These are phyloP conservation scores for Xeromyces bisporus DNA, from an alignment of 495 filamentous ascomycete genomes.

Conservation along the genomic window DNA sequence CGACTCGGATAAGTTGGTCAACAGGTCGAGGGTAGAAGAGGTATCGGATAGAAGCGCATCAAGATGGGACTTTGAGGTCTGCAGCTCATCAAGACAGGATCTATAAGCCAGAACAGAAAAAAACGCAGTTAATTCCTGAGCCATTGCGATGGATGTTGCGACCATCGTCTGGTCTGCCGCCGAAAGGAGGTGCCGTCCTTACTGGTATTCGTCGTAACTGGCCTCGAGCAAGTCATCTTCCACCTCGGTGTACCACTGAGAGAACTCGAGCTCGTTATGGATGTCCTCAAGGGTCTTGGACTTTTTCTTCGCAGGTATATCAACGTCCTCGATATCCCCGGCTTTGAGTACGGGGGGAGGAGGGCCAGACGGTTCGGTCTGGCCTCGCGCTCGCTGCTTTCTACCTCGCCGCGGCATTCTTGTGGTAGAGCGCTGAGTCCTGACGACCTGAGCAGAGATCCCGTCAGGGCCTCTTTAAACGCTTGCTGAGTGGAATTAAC, in stretches of 20 bases:
- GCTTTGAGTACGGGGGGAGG: slow-evolving; percentile 16
- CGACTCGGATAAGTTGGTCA: slow-evolving; percentile 60
- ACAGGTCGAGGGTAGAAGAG: slow-evolving; percentile 49
- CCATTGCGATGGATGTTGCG: too few relatives aligned
- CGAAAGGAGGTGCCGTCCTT: too few relatives aligned
- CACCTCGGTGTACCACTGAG: slow-evolving; percentile 41
- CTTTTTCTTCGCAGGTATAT: slow-evolving; percentile 11
- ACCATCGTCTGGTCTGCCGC: too few relatives aligned
- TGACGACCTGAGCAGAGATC: too few relatives aligned
- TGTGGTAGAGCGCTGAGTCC: too few relatives aligned
- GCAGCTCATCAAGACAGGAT: slow-evolving; percentile 62
- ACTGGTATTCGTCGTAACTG: slow-evolving; percentile 78
- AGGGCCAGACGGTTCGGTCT: slow-evolving; percentile 25
- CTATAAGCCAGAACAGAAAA: slow-evolving; percentile 19
- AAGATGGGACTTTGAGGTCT: slow-evolving; percentile 61
- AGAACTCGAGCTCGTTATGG: slow-evolving; percentile 42
- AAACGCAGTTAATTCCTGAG: slow-evolving; percentile 6
- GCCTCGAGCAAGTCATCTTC: slow-evolving; percentile 55
- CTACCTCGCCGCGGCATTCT: slow-evolving; percentile 14
- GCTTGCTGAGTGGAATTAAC: too few relatives aligned
- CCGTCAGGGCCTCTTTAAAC: too few relatives aligned
- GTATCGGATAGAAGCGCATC: slow-evolving; percentile 64
- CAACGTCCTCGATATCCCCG: slow-evolving; percentile 10
- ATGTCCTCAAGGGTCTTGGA: slow-evolving; percentile 12
- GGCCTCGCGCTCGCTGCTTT: slow-evolving; percentile 23